These are phyloP conservation scores for Afroboletus lepidellus DNA, from an alignment of 1,284 basidiomycete genomes.

Conservation along the genomic window DNA sequence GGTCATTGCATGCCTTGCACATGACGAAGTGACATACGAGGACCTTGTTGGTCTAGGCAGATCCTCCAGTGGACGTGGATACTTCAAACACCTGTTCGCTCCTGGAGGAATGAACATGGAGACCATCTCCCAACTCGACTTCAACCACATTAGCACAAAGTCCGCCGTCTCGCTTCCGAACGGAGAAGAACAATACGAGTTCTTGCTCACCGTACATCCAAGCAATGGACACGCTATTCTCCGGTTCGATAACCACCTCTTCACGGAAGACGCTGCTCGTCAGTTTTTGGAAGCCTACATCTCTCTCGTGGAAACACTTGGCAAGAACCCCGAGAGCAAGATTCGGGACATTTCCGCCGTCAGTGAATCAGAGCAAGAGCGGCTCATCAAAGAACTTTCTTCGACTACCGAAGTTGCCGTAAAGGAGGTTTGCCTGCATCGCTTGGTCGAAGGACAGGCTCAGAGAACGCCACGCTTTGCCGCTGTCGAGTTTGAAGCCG, in stretches of 20 bases:
- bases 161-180: constrained; percentile 24
- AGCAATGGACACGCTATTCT: constrained; percentile 26
- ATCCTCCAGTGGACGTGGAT: constrained; percentile 26
- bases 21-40: constrained; percentile 32
- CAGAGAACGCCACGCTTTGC: constrained; percentile 20
- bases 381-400: constrained; percentile 29
- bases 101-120: constrained; percentile 29
- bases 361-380: constrained; percentile 22
- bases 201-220: constrained; percentile 30
- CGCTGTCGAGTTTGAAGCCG: constrained; percentile 28
- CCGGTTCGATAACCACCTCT: constrained; percentile 31
- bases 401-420: constrained; percentile 12
- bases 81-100: constrained; percentile 33
- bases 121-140: constrained; percentile 22
- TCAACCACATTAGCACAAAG: constrained; percentile 19
- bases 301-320: constrained; percentile 27
- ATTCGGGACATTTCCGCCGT: constrained; percentile 29
- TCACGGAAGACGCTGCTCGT: constrained; percentile 28
- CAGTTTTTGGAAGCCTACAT: constrained; percentile 32
- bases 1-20: constrained; percentile 18
- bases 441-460: constrained; percentile 25
- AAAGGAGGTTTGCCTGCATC: constrained; percentile 25
- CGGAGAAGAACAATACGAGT: constrained; percentile 31
- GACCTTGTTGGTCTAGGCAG: constrained; percentile 29
- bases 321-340: constrained; percentile 16